Evolutionary conservation across 441 rosid genomes (phyloP), one percentile per base, ranked within the genome.

Genomic region (Erysimum cheiri): DNA sequence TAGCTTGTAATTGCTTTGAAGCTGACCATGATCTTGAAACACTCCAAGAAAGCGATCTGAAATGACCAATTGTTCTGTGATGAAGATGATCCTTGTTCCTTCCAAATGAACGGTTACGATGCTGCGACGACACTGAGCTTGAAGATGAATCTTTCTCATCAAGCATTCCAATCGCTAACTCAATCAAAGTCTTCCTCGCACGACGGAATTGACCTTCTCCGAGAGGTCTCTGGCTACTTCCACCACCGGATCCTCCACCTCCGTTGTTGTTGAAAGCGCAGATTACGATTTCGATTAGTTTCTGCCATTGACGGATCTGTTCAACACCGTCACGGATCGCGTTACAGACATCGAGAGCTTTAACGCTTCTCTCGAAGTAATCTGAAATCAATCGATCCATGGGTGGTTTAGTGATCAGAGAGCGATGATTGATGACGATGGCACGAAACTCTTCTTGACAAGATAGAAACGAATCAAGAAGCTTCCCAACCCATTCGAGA

Each of bases 11-110:
- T 74, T 93, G 97, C 81, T 81, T 82, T 2, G 95, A 92, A 1
- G 97, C 97, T 0, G 97, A 93, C 97, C 97, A 93, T 0, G 97
- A 85, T 78, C 92, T 81, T 8, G 97, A 93, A 28, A 93, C 96
- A 43, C 95, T 88, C 96, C 96, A 91, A 0, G 96, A 91, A 55
- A 91, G 78, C 5, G 97, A 93, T 19, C 97, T 72, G 75, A 83
- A 89, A 78, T 89, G 96, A 1, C 92, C 90, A 0, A 80, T 13
- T 0, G 81, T 55, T n/a, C 81, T 76, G 3, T 74, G 81, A 24
- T 80, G 78, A 8, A 76, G 80, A 7, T 80, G 81, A 4, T 86
- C 88, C 71, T 60, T 79, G 33, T 71, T 88, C 68, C 80, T 77
- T 12, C 96, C 95, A 44, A 93, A 93, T 0, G 98, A 93, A 5